These are phyloP conservation scores for Elsinoe batatas DNA, from an alignment of 2,329 filamentous ascomycete genomes.

Conservation along the genomic window DNA sequence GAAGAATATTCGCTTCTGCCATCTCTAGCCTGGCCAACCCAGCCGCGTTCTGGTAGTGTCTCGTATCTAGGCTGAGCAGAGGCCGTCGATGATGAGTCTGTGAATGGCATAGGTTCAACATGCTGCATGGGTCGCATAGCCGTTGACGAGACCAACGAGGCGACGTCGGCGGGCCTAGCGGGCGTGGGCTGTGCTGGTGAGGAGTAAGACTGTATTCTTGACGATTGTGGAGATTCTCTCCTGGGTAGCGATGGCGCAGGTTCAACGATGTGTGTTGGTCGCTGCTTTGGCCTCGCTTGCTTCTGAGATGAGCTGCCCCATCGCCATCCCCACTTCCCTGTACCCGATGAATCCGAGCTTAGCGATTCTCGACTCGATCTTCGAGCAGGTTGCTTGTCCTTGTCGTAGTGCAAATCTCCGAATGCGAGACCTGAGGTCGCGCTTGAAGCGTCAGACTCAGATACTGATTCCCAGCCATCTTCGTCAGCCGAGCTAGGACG, in stretches of 20 bases:
- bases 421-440: slow-evolving; percentile 52
- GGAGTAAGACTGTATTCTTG: neutral
- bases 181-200: slow-evolving; percentile 4
- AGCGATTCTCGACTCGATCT: slow-evolving; percentile 44
- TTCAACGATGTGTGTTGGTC: slow-evolving; percentile 4
- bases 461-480: slow-evolving; percentile 51
- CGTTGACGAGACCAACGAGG: slow-evolving; percentile 19
- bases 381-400: slow-evolving; percentile 26
- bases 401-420: slow-evolving; percentile 36
- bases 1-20: neutral
- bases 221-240: neutral
- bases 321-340: slow-evolving; percentile 51
- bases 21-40: neutral
- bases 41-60: neutral
- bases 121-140: slow-evolving; percentile 48
- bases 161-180: neutral
- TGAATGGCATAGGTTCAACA: slow-evolving; percentile 57
- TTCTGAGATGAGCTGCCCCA: slow-evolving; percentile 43
- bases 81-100: slow-evolving; percentile 55
- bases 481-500: slow-evolving; percentile 34
- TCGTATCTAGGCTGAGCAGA: slow-evolving; percentile 24
- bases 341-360: slow-evolving; percentile 43
- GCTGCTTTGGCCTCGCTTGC: slow-evolving; percentile 24
- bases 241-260: neutral
- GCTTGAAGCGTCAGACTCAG: slow-evolving; percentile 45